Base-by-base conservation (phyloP, 768 basidiomycete genomes). In the Tulasnella calospora region DNA sequence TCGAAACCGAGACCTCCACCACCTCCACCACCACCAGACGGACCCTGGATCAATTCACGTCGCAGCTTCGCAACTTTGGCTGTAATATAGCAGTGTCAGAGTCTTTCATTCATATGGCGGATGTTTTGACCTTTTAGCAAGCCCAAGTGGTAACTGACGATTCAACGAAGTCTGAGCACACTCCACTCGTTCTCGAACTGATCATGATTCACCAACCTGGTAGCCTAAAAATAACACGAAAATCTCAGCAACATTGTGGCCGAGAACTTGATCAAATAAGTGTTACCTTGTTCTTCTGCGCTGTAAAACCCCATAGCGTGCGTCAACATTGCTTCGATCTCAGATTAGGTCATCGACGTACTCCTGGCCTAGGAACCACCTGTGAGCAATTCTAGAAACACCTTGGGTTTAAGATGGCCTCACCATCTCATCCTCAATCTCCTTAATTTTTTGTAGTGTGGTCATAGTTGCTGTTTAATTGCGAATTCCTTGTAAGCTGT, bases 351-450 rank as follows among this genome's bases (percentile, higher is more conserved):
- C 23, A 40, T 44, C 46, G 17, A 87, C 88, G 83, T 88, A 94
- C 93, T 96, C 89, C 89, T 95, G 83, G 92, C 89, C 92, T 95
- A 83, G 78, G 81, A 79, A 77, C 40, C 81, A 67, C n/a, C 40
- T 13, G 23, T 73, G n/a, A 41, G 9, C 75, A 30, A 57, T 5
- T 76, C 19, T 36, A 15, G 17, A 3, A 23, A 7, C 51, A 19
- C 40, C 13, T 55, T 27, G 33, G 57, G 6, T 46, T 15, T 44
- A 30, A 75, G 27, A 41, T 5, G 40, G 15, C 84, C 89, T 87
- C 83, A 93, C 94, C 96, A 96, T 96, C 86, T 96, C 95, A 94
- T 95, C 94, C 89, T 96, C 95, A 84, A 96, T 90, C 90, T 95
- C 94, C 92, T 94, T 94, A 80, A 95, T 94, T 85, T 95, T 95